Base-by-base conservation (phyloP, 345 rosid species). In the Geranium brycei region DNA sequence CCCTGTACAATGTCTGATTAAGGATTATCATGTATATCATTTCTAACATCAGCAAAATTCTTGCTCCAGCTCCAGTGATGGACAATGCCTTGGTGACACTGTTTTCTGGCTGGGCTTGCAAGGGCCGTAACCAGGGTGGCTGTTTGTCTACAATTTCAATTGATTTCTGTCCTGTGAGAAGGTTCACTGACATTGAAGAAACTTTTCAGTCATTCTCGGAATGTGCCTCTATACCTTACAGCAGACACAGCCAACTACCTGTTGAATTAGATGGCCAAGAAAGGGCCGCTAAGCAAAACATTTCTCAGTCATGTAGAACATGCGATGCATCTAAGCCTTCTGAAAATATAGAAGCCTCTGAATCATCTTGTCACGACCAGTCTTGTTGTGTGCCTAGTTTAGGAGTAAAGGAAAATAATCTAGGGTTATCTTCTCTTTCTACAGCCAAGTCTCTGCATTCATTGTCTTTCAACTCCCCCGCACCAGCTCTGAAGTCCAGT, bases 71-170 rank as follows among this genome's bases (percentile, higher is more conserved):
- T 72, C 95, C 89, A 40, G 60, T 68, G 62, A 59, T 80, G 10
- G 92, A 85, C 77, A 56, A 77, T 66, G 89, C 93, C 70, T 76
- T 91, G n/a, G 77, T 87, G 59, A 84, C 92, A 56, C 97, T 91
- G 74, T 88, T 86, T 74, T 79, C 89, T 79, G 95, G 97, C 63
- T 91, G 97, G 97, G 92, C 91, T 71, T 91, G 95, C 89, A 87
- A 84, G 76, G 87, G 95, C 62, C 83, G 84, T 69, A 81, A 72
- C 66, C 86, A 74, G 58, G 83, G 84, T 66, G 73, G 72, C 62
- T 91, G 95, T 68, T 69, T 83, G 79, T 91, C 90, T 72, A 75
- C 89, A 53, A 77, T 70, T 67, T 82, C 73, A 61, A 71, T 61
- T 67, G 87, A 83, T 70, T 75, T 73, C 71, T 91, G 87, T 70